Evolutionary conservation across 768 basidiomycete genomes (phyloP), one percentile per base, ranked within the genome.

Genomic region (Hericium coralloides): DNA sequence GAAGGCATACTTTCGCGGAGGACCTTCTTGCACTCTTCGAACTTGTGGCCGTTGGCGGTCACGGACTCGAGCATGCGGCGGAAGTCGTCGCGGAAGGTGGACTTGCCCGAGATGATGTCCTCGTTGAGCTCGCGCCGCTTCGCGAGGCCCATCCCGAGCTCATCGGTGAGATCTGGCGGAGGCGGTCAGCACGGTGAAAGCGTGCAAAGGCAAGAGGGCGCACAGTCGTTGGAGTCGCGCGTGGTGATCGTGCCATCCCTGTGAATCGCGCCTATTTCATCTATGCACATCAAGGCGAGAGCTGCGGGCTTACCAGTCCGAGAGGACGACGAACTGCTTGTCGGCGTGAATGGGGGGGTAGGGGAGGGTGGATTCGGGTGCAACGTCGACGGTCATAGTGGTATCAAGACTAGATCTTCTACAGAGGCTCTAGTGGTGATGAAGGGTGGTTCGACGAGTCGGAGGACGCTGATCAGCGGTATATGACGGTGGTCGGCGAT

Each of bases 241-340:
- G 81, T 92, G 3, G 94, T 95, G 72, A 98, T 95, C 14, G 94
- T 98, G 64, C 89, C 89, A 73, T 92, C 89, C 90, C 89, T 91
- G 68, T 5, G n/a, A 18, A 59, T 55, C 49, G 38, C 37, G 49
- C 20, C 49, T 38, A n/a, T 53, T 26, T 22, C 47, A 8, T 25
- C 15, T 7, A 31, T 1, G 26, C 14, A 1, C 9, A 20, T 47
- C 22, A 26, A 20, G n/a, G 2, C 38, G 1, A 10, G 17, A 49
- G 6, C 50, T 57, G 63, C 45, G 59, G 58, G 77, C 85, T 55
- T 67, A 93, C 92, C 94, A 98, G 68, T 98, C 94, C 54, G 91
- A 90, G 48, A 95, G 74, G 12, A 89, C 89, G 18, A 95, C 83
- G 59, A 93, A 94, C 66, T 81, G 80, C 72, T 92, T 90, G 73